A percentile compares a stretch with the other conserved stretches of the same genome.
Evolutionary conservation across 345 rosid species (phyloP).

Genomic region (Populus nigra): DNA sequence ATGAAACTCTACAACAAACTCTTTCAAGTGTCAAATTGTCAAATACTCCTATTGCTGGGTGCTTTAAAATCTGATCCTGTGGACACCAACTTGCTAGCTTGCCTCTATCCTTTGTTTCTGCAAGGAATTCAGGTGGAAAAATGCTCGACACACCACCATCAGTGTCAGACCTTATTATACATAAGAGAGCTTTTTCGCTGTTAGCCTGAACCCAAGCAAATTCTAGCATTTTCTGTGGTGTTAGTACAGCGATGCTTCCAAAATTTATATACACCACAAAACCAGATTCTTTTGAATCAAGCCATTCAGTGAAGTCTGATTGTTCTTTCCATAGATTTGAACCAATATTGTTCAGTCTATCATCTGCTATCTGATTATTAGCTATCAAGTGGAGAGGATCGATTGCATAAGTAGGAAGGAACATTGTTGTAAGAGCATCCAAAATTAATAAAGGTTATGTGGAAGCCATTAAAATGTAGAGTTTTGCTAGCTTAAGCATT

Average conservation of each 20-base stretch:
- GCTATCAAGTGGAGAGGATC: too few species aligned
- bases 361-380: too few species aligned
- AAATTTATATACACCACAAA: neutral
- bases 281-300: neutral
- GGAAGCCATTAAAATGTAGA: constrained; percentile 24
- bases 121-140: neutral
- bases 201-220: constrained; percentile 5
- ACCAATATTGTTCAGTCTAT: neutral
- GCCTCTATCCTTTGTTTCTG: neutral
- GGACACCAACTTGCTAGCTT: neutral
- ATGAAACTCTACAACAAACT: neutral
- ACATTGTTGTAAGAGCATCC: too few species aligned
- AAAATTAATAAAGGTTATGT: constrained; percentile 16
- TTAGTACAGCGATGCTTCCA: neutral
- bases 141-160: neutral
- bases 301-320: neutral
- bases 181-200: neutral
- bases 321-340: constrained; percentile 9
- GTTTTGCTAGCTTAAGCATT: constrained; percentile 28
- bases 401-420: too few species aligned
- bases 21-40: constrained; percentile 2
- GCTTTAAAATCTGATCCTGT: constrained; percentile 2
- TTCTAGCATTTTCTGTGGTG: neutral
- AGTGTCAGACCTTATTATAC: neutral
- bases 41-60: neutral